Base-by-base conservation (phyloP, 1,284 basidiomycete species). In the Coniferiporia sulphurascens region DNA sequence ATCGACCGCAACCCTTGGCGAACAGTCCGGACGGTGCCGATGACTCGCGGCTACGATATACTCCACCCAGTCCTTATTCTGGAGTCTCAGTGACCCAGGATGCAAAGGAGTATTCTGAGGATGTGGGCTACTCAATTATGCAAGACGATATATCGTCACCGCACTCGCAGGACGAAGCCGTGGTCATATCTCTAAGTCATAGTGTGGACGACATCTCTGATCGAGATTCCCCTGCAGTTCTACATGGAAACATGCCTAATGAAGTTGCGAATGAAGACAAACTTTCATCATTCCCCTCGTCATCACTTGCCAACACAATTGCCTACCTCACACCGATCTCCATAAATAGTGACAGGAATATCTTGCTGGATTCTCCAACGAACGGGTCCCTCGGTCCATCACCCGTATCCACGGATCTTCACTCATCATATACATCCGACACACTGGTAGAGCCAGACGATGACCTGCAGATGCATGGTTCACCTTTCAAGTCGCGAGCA, bases 371-470 rank as follows among this genome's bases (percentile, higher is more conserved):
- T 48, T 59, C 58, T 27, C 44, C 57, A 17, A 45, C 43, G 17
- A 52, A 19, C 34, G 36, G 55, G 17, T 62, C 56, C 13, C 49
- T 53, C 13, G 60, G 43, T 15, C 56, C 56, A 22, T 62, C 60
- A 9, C 60, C 60, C 9, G 36, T 62, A 8, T 58, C 56, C 21
- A 41, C 56, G 15, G 56, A 58, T 27, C 22, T 35, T 17, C 36
- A 36, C 22, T 58, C 52, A 3, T 15, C 50, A 15, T 34, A 58
- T 36, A 55, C 56, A n/a, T 41, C 46, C 1, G 60, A 62, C 9
- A 58, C 52, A 6, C 22, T 55, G 15, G 52, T 62, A n/a, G 56
- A 54, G 41, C 12, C 49, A 21, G 54, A 50, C 13, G 48, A 27
- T 17, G 54, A 56, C 12, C 41, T 21, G 22, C 19, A 32, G 21